Percentiles rank a stretch among this genome's conserved stretches.
Evolutionary conservation across 352 stramenopile species (phyloP).

Genomic region (Halophytophthora batemanensis): DNA sequence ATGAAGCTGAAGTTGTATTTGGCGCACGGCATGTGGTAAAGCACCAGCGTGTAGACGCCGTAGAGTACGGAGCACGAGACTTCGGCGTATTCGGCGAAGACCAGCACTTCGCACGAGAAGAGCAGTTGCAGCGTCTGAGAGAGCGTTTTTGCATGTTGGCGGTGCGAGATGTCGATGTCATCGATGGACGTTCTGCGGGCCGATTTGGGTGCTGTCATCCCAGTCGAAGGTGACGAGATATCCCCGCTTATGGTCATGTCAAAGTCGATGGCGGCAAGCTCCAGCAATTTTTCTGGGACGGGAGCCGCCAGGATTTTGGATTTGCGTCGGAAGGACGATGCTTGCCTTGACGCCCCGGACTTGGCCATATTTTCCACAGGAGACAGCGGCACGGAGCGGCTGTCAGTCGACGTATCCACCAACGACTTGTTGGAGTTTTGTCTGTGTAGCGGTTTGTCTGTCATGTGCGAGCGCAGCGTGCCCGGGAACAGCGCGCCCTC

Average conservation of each 20-base stretch:
- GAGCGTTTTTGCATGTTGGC: constrained; percentile 6
- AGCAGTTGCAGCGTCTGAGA: constrained; percentile 14
- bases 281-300: constrained; percentile 1
- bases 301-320: constrained; percentile 2
- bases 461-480: not conserved
- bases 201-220: not conserved
- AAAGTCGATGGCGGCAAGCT: constrained; percentile 3
- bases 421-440: too few species aligned
- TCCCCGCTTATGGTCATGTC: not conserved
- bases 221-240: not conserved
- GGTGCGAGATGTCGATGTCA: constrained; percentile 8
- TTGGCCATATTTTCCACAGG: not conserved
- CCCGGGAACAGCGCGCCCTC: constrained; percentile 3
- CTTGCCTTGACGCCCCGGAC: not conserved
- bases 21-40: constrained; percentile 9
- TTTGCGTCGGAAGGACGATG: constrained; percentile 1
- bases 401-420: too few species aligned
- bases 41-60: constrained; percentile 13
- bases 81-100: constrained; percentile 25
- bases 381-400: too few species aligned
- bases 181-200: constrained; percentile 6
- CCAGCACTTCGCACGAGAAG: constrained; percentile 14
- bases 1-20: constrained; percentile 22
- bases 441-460: too few species aligned
- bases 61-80: constrained; percentile 17